A percentile compares a stretch with the other conserved stretches of the same genome.
These are phyloP conservation scores for Discostella pseudostelligera DNA, from an alignment of 108 stramenopile species.

Conservation along the genomic window DNA sequence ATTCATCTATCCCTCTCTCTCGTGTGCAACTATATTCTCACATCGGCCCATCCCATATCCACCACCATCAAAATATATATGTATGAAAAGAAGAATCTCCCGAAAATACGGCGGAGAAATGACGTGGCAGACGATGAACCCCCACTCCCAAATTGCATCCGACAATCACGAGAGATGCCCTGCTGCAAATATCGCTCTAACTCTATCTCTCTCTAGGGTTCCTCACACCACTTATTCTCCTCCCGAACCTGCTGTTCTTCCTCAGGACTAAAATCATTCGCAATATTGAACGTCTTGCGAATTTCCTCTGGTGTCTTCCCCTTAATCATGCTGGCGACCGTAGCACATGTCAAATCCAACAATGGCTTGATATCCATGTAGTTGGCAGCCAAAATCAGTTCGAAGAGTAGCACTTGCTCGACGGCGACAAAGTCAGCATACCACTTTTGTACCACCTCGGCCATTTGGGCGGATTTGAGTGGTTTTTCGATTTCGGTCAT, in stretches of 20 bases:
- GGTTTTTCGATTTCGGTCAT: conserved; percentile 99
- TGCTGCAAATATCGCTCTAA: too few relatives aligned
- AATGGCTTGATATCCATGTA: conserved; percentile 98
- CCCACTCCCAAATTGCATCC: too few relatives aligned
- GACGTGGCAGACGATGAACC: too few relatives aligned
- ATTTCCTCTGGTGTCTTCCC: conserved; percentile 99
- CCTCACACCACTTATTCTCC: conserved; percentile 99
- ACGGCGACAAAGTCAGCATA: conserved; percentile 98
- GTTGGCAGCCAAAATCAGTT: conserved; percentile 98
- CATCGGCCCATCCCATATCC: too few relatives aligned
- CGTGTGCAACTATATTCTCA: too few relatives aligned
- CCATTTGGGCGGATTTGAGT: conserved; percentile 93
- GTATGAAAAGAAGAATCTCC: too few relatives aligned
- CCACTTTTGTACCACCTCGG: conserved; percentile 99
- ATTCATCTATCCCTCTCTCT: too few relatives aligned
- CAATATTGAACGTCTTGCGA: conserved; percentile 96
- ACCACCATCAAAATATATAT: too few relatives aligned
- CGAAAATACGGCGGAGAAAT: too few relatives aligned
- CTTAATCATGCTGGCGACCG: conserved; percentile 98
- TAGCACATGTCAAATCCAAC: conserved; percentile 98
- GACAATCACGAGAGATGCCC: too few relatives aligned
- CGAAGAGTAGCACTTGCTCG: conserved; percentile 97
- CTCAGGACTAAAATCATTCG: conserved; percentile 98
- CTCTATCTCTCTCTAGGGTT: conserved; percentile 69
- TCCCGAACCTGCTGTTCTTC: conserved; percentile 99